Evolutionary conservation across 2,329 filamentous ascomycete species (phyloP), one percentile per base, ranked within the genome.

Genomic region (Cladosporium sp.): DNA sequence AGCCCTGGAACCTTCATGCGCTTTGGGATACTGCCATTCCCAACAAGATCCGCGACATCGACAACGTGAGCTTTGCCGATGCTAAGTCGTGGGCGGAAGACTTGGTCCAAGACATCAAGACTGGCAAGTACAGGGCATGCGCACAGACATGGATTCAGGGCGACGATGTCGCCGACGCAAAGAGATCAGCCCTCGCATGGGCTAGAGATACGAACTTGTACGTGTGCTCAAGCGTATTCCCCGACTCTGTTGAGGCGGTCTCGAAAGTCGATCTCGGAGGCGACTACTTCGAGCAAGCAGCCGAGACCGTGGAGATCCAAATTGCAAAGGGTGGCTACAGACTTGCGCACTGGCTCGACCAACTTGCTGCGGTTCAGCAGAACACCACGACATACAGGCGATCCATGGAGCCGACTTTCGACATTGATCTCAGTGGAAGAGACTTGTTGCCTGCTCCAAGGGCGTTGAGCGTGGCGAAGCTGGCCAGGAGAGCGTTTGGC

Each of bases 11-110:
- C 63, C 74, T 82, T 7, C 80, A 82, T 67, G 72, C 75, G 49
- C 76, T 78, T 52, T 82, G 80, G 80, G 81, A 82, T 65, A 78
- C 78, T 1, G 73, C 76, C 23, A 82, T 82, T 37, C 76, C 78
- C 0, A 79, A 83, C 69, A 76, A 81, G 64, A 71, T 79, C 2
- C 61, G 61, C 50, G 35, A 46, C 35, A 68, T 75, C 26, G 79
- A 79, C 14, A 78, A 77, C 23, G 80, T 76, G 68, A 70, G 72
- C 0, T 71, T 81, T 10, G 65, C 73, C 1, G 77, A 78, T 65
- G 80, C 81, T 0, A 35, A 74, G 56, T 59, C 67, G 1, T 82
- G 80, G 79, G 77, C 80, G 2, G 67, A 66, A 1, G 75, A 73
- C 12, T 71, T 82, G 10, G 76, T 75, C 5, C 66, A 62, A 0